Conservation (phyloP, 306 rosid genomes). For the Cicer yamashitae region DNA sequence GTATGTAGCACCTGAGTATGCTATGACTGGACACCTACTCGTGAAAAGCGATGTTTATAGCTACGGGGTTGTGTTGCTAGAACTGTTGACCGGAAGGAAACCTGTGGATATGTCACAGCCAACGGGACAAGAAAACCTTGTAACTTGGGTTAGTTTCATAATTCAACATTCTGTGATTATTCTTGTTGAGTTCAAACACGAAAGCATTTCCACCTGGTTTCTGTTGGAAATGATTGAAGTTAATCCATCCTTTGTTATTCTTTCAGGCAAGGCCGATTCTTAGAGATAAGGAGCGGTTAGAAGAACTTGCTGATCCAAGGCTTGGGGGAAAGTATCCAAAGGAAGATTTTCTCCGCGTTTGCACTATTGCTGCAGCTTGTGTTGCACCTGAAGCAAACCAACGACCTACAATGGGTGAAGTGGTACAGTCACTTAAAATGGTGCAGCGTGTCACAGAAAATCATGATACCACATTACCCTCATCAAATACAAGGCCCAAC, state of each 20-base stretch:
- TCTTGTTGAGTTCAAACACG: slow-evolving; percentile 25
- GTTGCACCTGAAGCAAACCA: slow-evolving; percentile 97
- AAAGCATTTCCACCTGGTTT: slow-evolving; percentile 10
- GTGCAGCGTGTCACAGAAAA: slow-evolving; percentile 85
- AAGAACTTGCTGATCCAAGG: slow-evolving; percentile 81
- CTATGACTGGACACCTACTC: slow-evolving; percentile 95
- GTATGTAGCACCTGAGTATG: slow-evolving; percentile 99
- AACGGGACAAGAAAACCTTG: slow-evolving; percentile 94
- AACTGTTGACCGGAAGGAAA: slow-evolving; percentile 86
- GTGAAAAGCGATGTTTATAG: slow-evolving; percentile 98
- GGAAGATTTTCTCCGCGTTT: slow-evolving; percentile 86
- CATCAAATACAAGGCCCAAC: slow-evolving; percentile 75
- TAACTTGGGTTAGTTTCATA: slow-evolving; percentile 83
- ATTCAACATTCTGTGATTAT: slow-evolving; percentile 32
- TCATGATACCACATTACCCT: slow-evolving; percentile 59
- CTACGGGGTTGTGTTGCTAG: slow-evolving; percentile 94
- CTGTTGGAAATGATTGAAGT: slow-evolving; percentile 16
- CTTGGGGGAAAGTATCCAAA: slow-evolving; percentile 88
- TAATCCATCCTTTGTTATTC: slow-evolving; percentile 24
- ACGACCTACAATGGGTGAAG: slow-evolving; percentile 99
- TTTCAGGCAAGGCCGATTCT: slow-evolving; percentile 96
- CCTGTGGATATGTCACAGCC: slow-evolving; percentile 99
- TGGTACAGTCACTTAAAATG: slow-evolving; percentile 98
- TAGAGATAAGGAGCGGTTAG: slow-evolving; percentile 87
- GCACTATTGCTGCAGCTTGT: slow-evolving; percentile 98